Base-by-base conservation (phyloP, 73 alveolate species). In the Breviolum minutum region DNA sequence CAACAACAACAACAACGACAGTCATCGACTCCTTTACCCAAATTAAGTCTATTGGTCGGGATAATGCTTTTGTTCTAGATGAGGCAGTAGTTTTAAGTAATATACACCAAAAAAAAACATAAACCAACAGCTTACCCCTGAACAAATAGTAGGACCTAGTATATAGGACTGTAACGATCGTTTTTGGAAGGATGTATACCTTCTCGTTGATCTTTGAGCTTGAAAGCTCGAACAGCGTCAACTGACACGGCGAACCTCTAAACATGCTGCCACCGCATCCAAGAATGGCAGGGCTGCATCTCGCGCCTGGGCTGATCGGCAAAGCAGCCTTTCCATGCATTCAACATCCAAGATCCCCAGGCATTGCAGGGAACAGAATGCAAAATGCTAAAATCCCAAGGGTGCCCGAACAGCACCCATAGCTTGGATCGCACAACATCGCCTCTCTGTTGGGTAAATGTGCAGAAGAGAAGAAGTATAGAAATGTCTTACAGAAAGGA, bases 281-380 rank as follows among this genome's bases (percentile, higher is more conserved):
- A 84, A 10, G 93, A 60, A 84, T 16, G 93, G 93, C 93, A 84
- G 22, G n/a, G 93, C 73, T 10, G 73, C 76, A 24, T 84, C 93
- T 8, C 93, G 93, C 5, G 93, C 92, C 92, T 83, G 40, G 17
- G 87, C 24, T 13, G 24, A 17, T 11, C 74, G 74, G 17, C n/a
- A n/a, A n/a, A n/a, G n/a, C n/a, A n/a, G n/a, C n/a, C n/a, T n/a
- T n/a, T n/a, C n/a, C n/a, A n/a, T n/a, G n/a, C n/a, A n/a, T n/a
- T 16, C 82, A 12, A 6, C 62, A 26, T 29, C 63, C 69, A 8
- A 69, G 89, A 69, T 22, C 32, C 89, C 70, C 89, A 13, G 11
- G 24, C 17, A 13, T 17, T 11, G 74, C 74, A 66, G 24, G 11
- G 74, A 66, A 17, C 17, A 17, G 74, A 17, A 66, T 17, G 24